These are phyloP conservation scores for Kazachstania martiniae DNA, from an alignment of 805 yeast genomes.

Conservation along the genomic window DNA sequence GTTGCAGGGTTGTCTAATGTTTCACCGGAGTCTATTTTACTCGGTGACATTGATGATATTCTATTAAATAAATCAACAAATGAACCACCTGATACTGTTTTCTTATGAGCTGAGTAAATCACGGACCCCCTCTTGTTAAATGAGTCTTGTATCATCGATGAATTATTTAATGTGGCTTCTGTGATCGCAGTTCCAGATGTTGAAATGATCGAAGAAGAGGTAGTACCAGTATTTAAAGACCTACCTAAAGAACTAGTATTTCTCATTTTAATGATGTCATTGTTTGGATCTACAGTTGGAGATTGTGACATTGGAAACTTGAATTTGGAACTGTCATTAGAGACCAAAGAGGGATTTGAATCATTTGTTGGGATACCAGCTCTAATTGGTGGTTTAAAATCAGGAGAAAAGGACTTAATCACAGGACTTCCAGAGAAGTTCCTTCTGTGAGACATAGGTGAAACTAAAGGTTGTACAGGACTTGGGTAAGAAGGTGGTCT, in stretches of 20 bases:
- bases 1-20: slow-evolving; percentile 30
- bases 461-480: slow-evolving; percentile 25
- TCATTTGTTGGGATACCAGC: no score
- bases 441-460: slow-evolving; percentile 2
- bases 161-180: background rate
- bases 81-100: slow-evolving; percentile 25
- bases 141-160: background rate
- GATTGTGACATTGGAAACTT: background rate
- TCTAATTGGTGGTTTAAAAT: slow-evolving; percentile 2
- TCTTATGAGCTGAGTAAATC: slow-evolving; percentile 13
- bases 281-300: background rate
- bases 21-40: background rate
- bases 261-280: background rate
- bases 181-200: background rate
- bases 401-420: background rate
- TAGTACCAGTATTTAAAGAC: background rate
- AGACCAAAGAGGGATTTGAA: background rate
- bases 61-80: slow-evolving; percentile 28
- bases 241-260: slow-evolving; percentile 1
- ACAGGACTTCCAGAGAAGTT: background rate
- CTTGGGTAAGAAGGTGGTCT: slow-evolving; percentile 45
- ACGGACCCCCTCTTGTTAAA: slow-evolving; percentile 2
- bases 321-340: background rate
- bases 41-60: slow-evolving; percentile 20
- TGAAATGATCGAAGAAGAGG: slow-evolving; percentile 1